Percentiles rank a stretch among this genome's conserved stretches.
phyloP scores from a whole-genome alignment of 805 yeast species.

The Wickerhamomyces xylosicus region DNA sequence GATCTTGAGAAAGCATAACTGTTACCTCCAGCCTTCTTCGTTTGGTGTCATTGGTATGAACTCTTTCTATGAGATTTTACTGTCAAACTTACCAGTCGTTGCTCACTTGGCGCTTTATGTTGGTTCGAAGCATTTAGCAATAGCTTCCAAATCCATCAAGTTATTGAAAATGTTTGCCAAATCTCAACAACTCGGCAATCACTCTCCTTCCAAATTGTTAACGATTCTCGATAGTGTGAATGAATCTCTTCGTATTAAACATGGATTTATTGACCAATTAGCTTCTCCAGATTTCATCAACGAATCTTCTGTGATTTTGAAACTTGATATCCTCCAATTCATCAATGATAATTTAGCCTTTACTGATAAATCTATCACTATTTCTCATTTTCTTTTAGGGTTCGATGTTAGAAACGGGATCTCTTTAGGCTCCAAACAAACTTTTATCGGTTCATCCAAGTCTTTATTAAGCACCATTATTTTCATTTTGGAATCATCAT shows the following conservation, averaged over 20 bases:
- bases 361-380: slow-evolving; percentile 33
- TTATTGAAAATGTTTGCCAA: slow-evolving; percentile 41
- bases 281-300: slow-evolving; percentile 30
- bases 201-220: slow-evolving; percentile 46
- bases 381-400: slow-evolving; percentile 74
- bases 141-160: slow-evolving; percentile 44
- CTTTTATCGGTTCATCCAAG: slow-evolving; percentile 42
- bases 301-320: slow-evolving; percentile 34
- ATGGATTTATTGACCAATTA: slow-evolving; percentile 61
- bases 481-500: slow-evolving; percentile 34
- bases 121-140: slow-evolving; percentile 38
- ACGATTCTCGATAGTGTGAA: slow-evolving; percentile 67
- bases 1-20: slow-evolving; percentile 29
- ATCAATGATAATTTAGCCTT: slow-evolving; percentile 37
- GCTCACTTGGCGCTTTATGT: slow-evolving; percentile 70
- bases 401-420: slow-evolving; percentile 45
- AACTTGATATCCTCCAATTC: slow-evolving; percentile 50
- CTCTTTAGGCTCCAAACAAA: slow-evolving; percentile 34
- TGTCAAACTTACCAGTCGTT: slow-evolving; percentile 60
- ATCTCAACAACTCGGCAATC: slow-evolving; percentile 34
- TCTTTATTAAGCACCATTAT: slow-evolving; percentile 51
- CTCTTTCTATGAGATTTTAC: slow-evolving; percentile 61
- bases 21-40: slow-evolving; percentile 21
- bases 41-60: slow-evolving; percentile 49
- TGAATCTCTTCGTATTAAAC: slow-evolving; percentile 66